These are phyloP conservation scores for Pleurotus giganteus DNA, from an alignment of 768 basidiomycete genomes.

Conservation along the genomic window DNA sequence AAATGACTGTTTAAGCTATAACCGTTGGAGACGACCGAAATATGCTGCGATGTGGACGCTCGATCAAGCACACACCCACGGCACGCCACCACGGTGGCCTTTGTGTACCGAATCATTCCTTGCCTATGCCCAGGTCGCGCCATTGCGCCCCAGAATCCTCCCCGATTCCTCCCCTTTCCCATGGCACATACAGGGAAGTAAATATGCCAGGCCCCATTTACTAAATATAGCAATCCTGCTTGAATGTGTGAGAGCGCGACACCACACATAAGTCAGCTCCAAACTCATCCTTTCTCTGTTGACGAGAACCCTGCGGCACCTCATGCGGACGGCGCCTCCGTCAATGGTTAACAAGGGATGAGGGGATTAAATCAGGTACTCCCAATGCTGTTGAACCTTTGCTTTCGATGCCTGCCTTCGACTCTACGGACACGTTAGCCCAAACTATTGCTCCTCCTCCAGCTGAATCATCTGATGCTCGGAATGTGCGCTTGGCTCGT, in stretches of 20 bases:
- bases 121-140: not conserved
- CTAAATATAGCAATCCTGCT: not conserved
- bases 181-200: constrained; percentile 7
- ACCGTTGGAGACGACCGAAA: not conserved
- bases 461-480: constrained; percentile 1
- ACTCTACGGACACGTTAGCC: constrained; percentile 7
- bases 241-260: not conserved
- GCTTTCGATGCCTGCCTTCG: constrained; percentile 5
- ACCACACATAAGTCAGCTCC: not conserved
- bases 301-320: not conserved
- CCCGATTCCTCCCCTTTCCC: not conserved
- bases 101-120: not conserved
- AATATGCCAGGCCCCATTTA: not conserved
- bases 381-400: not conserved
- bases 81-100: not conserved
- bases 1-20: not conserved
- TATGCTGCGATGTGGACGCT: not conserved
- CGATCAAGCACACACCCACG: not conserved
- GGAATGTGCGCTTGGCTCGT: not conserved
- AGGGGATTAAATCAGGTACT: not conserved
- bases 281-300: not conserved
- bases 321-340: not conserved
- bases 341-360: not conserved
- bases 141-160: not conserved
- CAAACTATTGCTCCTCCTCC: constrained; percentile 4